Percentiles rank a stretch among this genome's conserved stretches.
Evolutionary conservation across 805 yeast genomes (phyloP).

Genomic region (Cyberlindnera nakhonratchasimensis): DNA sequence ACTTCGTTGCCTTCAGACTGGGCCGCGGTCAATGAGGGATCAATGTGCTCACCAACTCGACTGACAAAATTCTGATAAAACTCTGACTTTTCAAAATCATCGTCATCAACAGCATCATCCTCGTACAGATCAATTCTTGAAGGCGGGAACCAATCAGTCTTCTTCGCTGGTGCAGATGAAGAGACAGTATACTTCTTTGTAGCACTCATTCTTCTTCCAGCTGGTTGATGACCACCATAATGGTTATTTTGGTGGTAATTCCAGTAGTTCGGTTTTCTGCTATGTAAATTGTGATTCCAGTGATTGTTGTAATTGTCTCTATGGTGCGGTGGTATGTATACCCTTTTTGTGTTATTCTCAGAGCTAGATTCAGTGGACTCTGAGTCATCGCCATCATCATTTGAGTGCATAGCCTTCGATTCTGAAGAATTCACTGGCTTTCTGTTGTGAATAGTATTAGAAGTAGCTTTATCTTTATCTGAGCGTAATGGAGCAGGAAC

Average conservation of each 20-base stretch:
- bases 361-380: constrained; percentile 11
- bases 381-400: background rate
- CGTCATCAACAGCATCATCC: constrained; percentile 25
- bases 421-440: constrained; percentile 2
- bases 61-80: constrained; percentile 21
- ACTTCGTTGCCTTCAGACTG: constrained; percentile 1
- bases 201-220: constrained; percentile 21
- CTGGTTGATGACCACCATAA: constrained; percentile 8
- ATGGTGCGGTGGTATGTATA: constrained; percentile 53
- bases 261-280: constrained; percentile 21
- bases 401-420: background rate
- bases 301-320: constrained; percentile 33
- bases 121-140: constrained; percentile 14
- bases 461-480: constrained; percentile 8
- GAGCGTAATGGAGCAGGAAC: constrained; percentile 10
- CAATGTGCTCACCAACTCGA: constrained; percentile 22
- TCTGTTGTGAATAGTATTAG: constrained; percentile 14
- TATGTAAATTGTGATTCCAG: constrained; percentile 12
- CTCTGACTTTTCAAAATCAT: constrained; percentile 24
- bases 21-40: background rate
- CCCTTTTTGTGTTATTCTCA: constrained; percentile 19
- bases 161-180: constrained; percentile 36
- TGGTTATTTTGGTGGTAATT: constrained; percentile 6
- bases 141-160: constrained; percentile 31
- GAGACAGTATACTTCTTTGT: constrained; percentile 25